Evolutionary conservation across 805 yeast species (phyloP), one percentile per base, ranked within the genome.

Genomic region (Kazachstania bromeliacearum): DNA sequence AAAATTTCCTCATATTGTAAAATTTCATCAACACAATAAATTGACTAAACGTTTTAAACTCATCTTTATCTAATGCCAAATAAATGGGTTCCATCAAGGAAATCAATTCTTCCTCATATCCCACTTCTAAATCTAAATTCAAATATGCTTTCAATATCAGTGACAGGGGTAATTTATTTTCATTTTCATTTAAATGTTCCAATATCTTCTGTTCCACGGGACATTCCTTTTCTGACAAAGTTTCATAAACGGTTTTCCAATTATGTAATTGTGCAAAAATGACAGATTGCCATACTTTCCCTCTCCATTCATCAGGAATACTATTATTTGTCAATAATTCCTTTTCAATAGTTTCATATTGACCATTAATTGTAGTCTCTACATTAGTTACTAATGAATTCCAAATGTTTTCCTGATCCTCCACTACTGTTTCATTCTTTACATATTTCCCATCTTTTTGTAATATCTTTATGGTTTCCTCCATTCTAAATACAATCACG

Each of bases 81-180:
- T 84, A 64, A 28, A 89, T 59, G 2, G 96, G 95, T 4, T 81
- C 85, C 0, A 83, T 72, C 28, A 92, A 73, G 50, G 85, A 85
- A 2, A 94, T 88, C 94, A 89, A 83, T 5, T 96, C 96, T 60
- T 87, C 95, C 3, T 95, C 85, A 53, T 88, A 92, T 0, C 96
- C 96, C 31, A 89, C 94, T 29, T 85, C 95, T 1, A 80, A 75
- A 55, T 89, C 96, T 53, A 74, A 78, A 35, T 84, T 61, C 18
- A 88, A 74, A 62, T 88, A 88, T 0, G 87, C 85, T 50, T 81
- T 81, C 41, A 89, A 71, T 18, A 4, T 28, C 33, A 3, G 20
- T 12, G n/a, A 12, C 22, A 2, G 27, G n/a, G 21, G 16, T 12
- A 15, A 19, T n/a, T 18, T 24, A 22, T 24, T 27, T 14, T 36